Evolutionary conservation across 129 eudicot species (phyloP).

Genomic region (Gnaphalium uliginosum): DNA sequence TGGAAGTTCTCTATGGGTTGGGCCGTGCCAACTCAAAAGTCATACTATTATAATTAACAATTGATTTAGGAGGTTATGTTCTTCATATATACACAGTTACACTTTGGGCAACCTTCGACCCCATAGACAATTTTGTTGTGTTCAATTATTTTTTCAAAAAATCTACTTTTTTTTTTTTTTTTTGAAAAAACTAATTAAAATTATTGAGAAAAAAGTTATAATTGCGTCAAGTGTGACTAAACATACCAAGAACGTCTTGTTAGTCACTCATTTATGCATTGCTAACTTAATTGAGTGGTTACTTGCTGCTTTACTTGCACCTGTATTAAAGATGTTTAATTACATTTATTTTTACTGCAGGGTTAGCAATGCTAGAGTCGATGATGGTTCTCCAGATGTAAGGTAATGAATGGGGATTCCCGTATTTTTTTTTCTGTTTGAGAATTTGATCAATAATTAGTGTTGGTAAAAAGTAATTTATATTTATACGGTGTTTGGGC

Average conservation of each 20-base stretch:
- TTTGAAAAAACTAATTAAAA: neutral
- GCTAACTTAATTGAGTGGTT: neutral
- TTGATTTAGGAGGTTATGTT: neutral
- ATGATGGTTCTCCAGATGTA: constrained; percentile 78
- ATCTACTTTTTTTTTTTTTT: neutral
- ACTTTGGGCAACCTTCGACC: neutral
- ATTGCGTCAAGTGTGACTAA: neutral
- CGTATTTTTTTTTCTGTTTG: neutral
- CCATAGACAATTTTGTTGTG: neutral
- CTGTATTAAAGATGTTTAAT: constrained; percentile 5
- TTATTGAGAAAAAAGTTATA: neutral
- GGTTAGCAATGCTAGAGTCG: constrained; percentile 69
- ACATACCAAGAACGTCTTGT: neutral
- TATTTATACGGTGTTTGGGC: constrained; percentile 21
- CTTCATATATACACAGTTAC: neutral
- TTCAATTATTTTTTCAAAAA: neutral
- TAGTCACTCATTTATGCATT: constrained; percentile 1
- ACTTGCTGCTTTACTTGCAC: neutral
- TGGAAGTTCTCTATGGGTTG: neutral
- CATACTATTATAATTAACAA: neutral
- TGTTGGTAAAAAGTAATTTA: neutral
- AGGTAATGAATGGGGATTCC: constrained; percentile 47
- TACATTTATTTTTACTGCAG: constrained; percentile 34
- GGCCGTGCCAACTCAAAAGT: neutral
- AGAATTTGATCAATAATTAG: neutral